Base-by-base conservation (phyloP, 345 rosid species). In the Eucalyptus coolabah region DNA sequence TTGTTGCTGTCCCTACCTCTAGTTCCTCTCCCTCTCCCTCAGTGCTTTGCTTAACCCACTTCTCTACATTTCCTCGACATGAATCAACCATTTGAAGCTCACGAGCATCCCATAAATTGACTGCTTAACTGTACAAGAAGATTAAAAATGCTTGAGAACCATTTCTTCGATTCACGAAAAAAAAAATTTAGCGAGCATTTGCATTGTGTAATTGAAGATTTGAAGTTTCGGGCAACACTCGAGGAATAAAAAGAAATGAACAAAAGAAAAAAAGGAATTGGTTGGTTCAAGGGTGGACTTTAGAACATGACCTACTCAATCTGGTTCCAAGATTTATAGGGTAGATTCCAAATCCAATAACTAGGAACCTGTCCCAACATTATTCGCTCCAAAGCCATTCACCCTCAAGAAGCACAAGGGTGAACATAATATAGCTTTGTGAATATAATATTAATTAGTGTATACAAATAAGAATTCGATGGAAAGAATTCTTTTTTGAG, bases 261-360 rank as follows among this genome's bases (percentile, higher is more conserved):
- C 18, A 17, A 67, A 69, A 69, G 3, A 9, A 37, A 37, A 37
- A 37, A 10, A 19, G 2, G 83, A 37, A 37, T 37, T 37, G 28
- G 28, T 16, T 16, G 21, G 21, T 63, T 63, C 9, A 13, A 6
- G 4, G 7, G 69, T 63, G 13, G 32, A 14, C 17, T 8, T 30
- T 13, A 30, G 1, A 63, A 63, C 34, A 3, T 0, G 34, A 63
- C 17, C 12, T 2, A 18, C 19, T 3, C 0, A 0, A 6, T 65
- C 6, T 3, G 0, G 7, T 4, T 67, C 12, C 1, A 18, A 34
- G 7, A 24, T 21, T 1, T 11, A 12, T 0, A 6, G 5, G 6
- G 28, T 21, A 77, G 3, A 12, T 37, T 77, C 12, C 3, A 11
- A 6, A 26, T 21, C 7, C 47, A 19, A 77, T 19, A 77, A 77